Base-by-base conservation (phyloP, 2,329 filamentous ascomycete genomes). In the Alternaria ethzedia region DNA sequence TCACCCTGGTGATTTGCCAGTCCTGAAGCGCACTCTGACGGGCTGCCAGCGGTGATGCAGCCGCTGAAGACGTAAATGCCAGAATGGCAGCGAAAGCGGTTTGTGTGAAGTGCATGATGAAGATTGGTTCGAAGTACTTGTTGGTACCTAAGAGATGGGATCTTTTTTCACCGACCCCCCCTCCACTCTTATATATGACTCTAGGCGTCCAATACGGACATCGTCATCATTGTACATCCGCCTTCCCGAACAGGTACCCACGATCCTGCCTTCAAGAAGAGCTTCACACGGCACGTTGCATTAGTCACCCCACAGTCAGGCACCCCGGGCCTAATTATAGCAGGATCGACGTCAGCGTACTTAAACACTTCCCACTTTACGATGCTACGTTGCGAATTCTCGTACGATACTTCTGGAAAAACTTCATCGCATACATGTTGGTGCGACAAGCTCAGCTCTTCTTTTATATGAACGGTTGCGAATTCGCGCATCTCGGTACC, bases 1-100 rank as follows among this genome's bases (percentile, higher is more conserved):
- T 13, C 1, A 71, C 43, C 8, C 32, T 25, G n/a, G 61, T 68
- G 55, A 77, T 65, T 57, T 73, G 59, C 52, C 68, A 77, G 28
- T 69, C 65, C n/a, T 69, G 36, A 3, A 76, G 65, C 12, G 57
- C 26, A 17, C 45, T 30, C 43, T 70, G 61, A 36, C 68, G 67
- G 6, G 56, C 44, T n/a, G 61, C 49, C 20, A 70, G 21, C 3
- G 72, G 66, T 5, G 63, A 28, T 10, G 69, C 65, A 6, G 59
- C 28, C 12, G 44, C 23, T 4, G 61, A 59, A 17, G 43, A 65
- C 12, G 60, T 54, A 20, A 70, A 45, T 20, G 65, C 63, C n/a
- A 72, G 20, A 9, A 65, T 23, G 49, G 64, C 59, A 15, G 63
- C 26, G 54, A 67, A 28, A 11, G 54, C 23, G 12, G 63, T 54